Conservation (phyloP, 441 rosid species). For the Populus hybrid region DNA sequence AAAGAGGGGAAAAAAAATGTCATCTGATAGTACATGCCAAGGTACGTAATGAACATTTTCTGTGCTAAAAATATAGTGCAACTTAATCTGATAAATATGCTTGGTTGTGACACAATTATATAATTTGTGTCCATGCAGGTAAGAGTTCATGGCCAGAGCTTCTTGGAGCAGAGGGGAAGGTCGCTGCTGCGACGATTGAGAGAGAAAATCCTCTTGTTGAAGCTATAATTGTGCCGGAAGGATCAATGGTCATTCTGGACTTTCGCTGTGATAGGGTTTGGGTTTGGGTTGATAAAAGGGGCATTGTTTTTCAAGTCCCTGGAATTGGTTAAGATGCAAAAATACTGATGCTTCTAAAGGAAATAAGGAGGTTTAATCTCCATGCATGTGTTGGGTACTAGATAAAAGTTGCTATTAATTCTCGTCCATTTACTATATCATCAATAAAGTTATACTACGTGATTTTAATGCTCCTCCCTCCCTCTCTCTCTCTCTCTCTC, state of each 20-base stretch:
- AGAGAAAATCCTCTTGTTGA: conserved; percentile 30
- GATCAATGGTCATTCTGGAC: conserved; percentile 16
- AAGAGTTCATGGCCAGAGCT: conserved; percentile 53
- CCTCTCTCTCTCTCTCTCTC: too few species aligned
- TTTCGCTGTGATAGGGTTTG: conserved; percentile 40
- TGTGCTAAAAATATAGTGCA: background rate
- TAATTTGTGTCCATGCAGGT: conserved; percentile 13
- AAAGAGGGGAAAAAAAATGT: background rate
- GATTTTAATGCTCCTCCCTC: too few species aligned
- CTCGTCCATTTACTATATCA: too few species aligned
- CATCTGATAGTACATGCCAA: background rate
- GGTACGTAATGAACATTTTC: background rate
- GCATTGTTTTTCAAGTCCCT: conserved; percentile 32
- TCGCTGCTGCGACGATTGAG: conserved; percentile 20
- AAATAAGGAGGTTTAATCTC: background rate
- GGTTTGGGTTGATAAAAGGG: conserved; percentile 34
- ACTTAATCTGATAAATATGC: too few species aligned
- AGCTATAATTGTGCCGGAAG: conserved; percentile 34
- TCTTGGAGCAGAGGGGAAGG: conserved; percentile 23
- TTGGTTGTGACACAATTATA: background rate
- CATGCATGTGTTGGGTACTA: background rate
- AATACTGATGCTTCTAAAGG: background rate
- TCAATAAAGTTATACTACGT: too few species aligned
- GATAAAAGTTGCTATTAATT: too few species aligned
- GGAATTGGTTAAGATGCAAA: conserved; percentile 20